These are phyloP conservation scores for Trypethelium eluteriae DNA, from an alignment of 495 filamentous ascomycete genomes.

Conservation along the genomic window DNA sequence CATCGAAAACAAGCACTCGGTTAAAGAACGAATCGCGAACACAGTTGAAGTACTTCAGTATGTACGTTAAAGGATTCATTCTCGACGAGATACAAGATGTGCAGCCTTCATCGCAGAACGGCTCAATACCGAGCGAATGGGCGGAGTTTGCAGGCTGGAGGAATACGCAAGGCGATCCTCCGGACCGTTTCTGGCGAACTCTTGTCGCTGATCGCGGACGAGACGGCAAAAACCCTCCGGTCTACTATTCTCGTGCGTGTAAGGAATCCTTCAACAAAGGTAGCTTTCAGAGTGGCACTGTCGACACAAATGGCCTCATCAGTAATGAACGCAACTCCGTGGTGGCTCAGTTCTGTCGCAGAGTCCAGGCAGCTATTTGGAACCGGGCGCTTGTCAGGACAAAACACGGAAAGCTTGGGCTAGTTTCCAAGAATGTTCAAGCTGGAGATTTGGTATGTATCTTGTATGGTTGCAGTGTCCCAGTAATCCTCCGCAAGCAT, in stretches of 20 bases:
- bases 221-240: not conserved
- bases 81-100: constrained; percentile 11
- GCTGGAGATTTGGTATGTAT: constrained; percentile 28
- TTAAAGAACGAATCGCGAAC: not conserved
- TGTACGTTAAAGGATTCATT: constrained; percentile 16
- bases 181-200: constrained; percentile 18
- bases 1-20: not conserved
- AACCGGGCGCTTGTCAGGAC: constrained; percentile 14
- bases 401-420: constrained; percentile 11
- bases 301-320: constrained; percentile 38
- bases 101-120: constrained; percentile 7
- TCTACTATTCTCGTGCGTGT: not conserved
- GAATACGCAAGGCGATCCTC: constrained; percentile 8
- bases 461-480: constrained; percentile 31
- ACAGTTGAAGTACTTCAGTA: not conserved
- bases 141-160: constrained; percentile 12
- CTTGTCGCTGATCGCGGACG: constrained; percentile 15
- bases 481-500: constrained; percentile 22
- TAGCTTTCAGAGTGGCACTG: constrained; percentile 20
- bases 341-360: constrained; percentile 12
- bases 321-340: constrained; percentile 8
- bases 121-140: constrained; percentile 15
- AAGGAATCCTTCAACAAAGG: constrained; percentile 4
- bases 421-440: constrained; percentile 17
- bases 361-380: constrained; percentile 17